A percentile compares a stretch with the other conserved stretches of the same genome.
Conservation (phyloP, 1,284 basidiomycete species). For the Chalciporus sp. region DNA sequence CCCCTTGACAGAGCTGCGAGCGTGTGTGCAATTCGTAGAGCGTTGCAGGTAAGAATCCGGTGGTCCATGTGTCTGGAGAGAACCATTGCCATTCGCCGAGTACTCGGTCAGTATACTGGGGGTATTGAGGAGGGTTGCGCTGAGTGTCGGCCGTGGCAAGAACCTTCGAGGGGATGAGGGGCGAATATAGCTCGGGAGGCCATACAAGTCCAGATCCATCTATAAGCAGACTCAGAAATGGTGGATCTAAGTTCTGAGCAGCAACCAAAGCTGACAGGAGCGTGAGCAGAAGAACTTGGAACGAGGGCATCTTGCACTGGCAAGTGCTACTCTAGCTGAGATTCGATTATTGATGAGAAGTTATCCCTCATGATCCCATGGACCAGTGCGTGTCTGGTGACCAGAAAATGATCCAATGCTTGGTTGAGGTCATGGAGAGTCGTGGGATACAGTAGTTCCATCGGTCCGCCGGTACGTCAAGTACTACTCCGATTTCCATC, state of each 20-base stretch:
- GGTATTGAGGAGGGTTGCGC: constrained; percentile 16
- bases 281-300: not conserved
- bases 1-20: constrained; percentile 12
- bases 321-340: too few relatives aligned
- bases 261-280: not conserved
- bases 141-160: constrained; percentile 8
- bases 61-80: constrained; percentile 23
- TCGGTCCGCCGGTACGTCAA: too few relatives aligned
- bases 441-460: too few relatives aligned
- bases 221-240: not conserved
- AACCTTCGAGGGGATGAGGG: constrained; percentile 17
- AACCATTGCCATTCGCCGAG: constrained; percentile 20
- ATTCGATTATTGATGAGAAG: too few relatives aligned
- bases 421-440: too few relatives aligned
- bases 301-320: not conserved
- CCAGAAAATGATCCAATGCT: too few relatives aligned
- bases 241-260: not conserved
- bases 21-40: constrained; percentile 24
- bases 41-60: constrained; percentile 26
- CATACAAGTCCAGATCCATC: constrained; percentile 1
- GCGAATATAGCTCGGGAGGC: constrained; percentile 16
- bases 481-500: too few relatives aligned
- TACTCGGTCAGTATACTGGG: constrained; percentile 19
- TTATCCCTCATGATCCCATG: too few relatives aligned
- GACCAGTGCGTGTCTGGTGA: too few relatives aligned